Conservation (phyloP, 176 grass and related monocot genomes). For the Eleusine indica region DNA sequence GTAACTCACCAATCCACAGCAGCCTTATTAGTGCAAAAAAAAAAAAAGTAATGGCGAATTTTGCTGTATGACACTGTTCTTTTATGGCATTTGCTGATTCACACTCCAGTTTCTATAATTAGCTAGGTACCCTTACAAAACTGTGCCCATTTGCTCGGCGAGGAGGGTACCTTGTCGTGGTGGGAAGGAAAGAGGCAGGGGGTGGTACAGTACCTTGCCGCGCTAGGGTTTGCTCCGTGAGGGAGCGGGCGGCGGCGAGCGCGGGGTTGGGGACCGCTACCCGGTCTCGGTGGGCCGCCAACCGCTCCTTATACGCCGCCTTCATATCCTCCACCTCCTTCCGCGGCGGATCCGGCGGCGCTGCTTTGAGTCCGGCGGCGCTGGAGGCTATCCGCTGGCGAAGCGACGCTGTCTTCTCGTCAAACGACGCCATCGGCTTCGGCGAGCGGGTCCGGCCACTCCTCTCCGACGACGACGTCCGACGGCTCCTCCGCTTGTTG, state of each 20-base stretch:
- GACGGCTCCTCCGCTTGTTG: background rate
- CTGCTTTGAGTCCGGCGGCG: background rate
- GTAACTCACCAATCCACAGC: background rate
- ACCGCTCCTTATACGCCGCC: background rate
- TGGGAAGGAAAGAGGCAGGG: background rate
- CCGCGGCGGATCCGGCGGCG: background rate
- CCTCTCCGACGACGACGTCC: background rate
- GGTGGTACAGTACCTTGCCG: slow-evolving; percentile 39
- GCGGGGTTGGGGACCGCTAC: background rate
- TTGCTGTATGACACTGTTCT: no score
- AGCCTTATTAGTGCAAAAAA: background rate
- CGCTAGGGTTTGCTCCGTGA: slow-evolving; percentile 23
- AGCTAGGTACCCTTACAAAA: no score
- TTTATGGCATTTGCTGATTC: no score
- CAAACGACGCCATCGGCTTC: background rate
- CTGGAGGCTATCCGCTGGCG: background rate
- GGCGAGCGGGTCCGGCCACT: background rate
- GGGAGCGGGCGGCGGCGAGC: background rate
- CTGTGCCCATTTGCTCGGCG: no score
- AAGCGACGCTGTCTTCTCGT: background rate
- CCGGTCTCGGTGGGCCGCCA: slow-evolving; percentile 24
- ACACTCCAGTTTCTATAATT: no score
- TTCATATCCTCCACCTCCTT: background rate
- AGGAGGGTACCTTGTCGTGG: no score
- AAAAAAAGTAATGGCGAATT: no score